Conservation (phyloP, 1,284 basidiomycete species). For the Ceratobasidium sp. region DNA sequence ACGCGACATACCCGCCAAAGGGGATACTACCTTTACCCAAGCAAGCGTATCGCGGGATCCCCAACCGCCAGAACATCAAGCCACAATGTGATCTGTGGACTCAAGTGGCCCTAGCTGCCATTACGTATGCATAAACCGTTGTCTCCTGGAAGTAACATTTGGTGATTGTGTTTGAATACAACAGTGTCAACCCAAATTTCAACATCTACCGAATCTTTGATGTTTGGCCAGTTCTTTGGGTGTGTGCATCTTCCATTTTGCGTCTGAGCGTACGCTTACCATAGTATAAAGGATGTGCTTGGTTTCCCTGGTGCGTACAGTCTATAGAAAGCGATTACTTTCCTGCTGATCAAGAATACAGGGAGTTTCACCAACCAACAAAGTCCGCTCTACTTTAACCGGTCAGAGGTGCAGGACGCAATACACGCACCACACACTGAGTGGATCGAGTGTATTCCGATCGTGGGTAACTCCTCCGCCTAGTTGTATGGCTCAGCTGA, state of each 20-base stretch:
- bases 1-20: conserved; percentile 69
- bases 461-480: conserved; percentile 64
- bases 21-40: conserved; percentile 62
- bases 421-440: conserved; percentile 73
- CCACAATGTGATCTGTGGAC: conserved; percentile 71
- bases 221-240: conserved; percentile 39
- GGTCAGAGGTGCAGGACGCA: conserved; percentile 70
- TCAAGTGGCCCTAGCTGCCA: conserved; percentile 64
- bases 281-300: conserved; percentile 73
- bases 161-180: too few relatives aligned
- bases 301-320: conserved; percentile 66
- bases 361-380: conserved; percentile 53
- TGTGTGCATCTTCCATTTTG: neutral
- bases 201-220: conserved; percentile 78
- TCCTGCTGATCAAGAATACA: neutral
- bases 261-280: neutral
- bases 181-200: conserved; percentile 71
- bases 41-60: conserved; percentile 59
- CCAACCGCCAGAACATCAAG: conserved; percentile 43
- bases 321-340: conserved; percentile 60
- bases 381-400: conserved; percentile 68
- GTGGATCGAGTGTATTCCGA: conserved; percentile 72
- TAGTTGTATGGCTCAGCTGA: neutral
- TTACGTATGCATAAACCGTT: conserved; percentile 47
- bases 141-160: too few relatives aligned